Base-by-base conservation (phyloP, 768 basidiomycete genomes). In the Pleurotus pulmonarius region DNA sequence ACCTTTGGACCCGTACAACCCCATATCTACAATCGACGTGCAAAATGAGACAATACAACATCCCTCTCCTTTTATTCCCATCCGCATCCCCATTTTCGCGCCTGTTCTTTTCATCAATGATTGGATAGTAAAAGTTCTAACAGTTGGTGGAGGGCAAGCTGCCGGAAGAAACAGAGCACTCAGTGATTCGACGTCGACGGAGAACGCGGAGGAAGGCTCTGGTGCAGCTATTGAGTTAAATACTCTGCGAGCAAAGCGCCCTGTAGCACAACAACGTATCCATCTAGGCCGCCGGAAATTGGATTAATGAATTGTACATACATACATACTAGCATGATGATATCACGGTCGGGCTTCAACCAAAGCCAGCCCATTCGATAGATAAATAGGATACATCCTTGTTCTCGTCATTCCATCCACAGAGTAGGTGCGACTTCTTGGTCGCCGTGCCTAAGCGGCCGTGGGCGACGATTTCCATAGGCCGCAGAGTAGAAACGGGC, bases 371-470 rank as follows among this genome's bases (percentile, higher is more conserved):
- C 93, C 93, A 95, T 72, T 94, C 92, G 57, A 95, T 81, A 47
- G 88, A 89, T 55, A 88, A 78, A 72, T 90, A 92, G 0, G 85
- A 82, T 2, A 84, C 90, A 59, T 78, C 70, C 41, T 80, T 75
- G 63, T 75, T 83, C 49, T 76, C 78, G 37, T 91, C 87, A 63
- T 96, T 86, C 88, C 90, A 97, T 29, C 87, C 84, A 63, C 94
- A 97, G 3, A 98, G 72, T 26, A 98, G 72, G 68, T 98, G 95
- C 0, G 93, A 85, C 71, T 99, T 99, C 71, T 98, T 98, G 7
- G 97, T 98, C 9, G 91, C 97, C 3, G 97, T 99, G 1, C 96
- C 97, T 34, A 99, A 72, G 34, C 97, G 81, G 15, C 97, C 97
- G 67, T 94, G 94, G 0, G 96, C 95, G 20, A 99, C 90, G 46